Base-by-base conservation (phyloP, 257 asterid species). In the Eustoma russellianum region DNA sequence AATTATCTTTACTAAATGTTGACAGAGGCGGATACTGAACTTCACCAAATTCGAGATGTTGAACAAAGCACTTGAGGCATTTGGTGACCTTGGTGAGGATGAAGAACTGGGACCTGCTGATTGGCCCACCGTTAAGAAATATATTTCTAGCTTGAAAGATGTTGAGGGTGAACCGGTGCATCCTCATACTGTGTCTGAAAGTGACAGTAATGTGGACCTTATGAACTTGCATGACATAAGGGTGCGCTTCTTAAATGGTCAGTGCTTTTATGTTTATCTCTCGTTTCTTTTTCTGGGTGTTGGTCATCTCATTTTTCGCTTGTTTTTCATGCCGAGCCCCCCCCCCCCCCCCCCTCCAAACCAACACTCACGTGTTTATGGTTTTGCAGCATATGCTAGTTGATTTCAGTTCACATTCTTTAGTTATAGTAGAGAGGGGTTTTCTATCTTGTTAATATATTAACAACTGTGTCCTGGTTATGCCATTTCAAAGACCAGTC, bases 31-130 rank as follows among this genome's bases (percentile, higher is more conserved):
- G 66, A 80, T 91, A 61, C 52, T 91, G 68, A 64, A 77, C 49
- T 91, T 75, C 79, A 91, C 97, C 30, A 85, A 84, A 74, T 70
- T 77, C 71, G 97, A 91, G 74, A 84, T 91, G 98, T 52, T 87
- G 85, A 87, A 87, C 75, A 82, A 91, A 81, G 98, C 98, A 53
- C 71, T 82, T 33, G 88, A 82, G 74, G 90, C 97, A 70, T 91
- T 87, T 64, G 81, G 88, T 66, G 85, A 79, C 62, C 97, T 91
- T 63, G 97, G 84, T 59, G 98, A 91, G 56, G 98, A 91, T 53
- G 97, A 87, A 78, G 98, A 91, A 73, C 71, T 91, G 50, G 98
- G 97, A 46, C 98, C 97, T 59, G 83, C 82, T 53, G 98, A 91
- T 76, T 91, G 98, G 98, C 66, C 81, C 59, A 79, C 94, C 55